Conservation (phyloP, 331 rosid genomes). For the Rhamnella rubrinervis region DNA sequence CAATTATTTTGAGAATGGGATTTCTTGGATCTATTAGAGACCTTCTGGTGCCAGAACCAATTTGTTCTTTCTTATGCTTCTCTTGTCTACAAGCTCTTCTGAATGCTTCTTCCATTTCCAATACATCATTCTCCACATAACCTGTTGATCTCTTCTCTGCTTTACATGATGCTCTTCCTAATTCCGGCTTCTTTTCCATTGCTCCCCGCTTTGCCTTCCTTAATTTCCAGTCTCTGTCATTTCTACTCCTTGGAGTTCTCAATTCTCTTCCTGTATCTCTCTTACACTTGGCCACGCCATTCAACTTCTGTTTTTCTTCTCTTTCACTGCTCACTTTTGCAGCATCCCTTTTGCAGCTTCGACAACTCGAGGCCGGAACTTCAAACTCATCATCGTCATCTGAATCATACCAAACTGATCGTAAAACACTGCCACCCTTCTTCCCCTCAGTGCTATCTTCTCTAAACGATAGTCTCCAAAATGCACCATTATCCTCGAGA, state of each 20-base stretch:
- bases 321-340: conserved; percentile 32
- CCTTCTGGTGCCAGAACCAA: conserved; percentile 32
- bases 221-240: conserved; percentile 26
- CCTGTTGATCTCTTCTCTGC: conserved; percentile 33
- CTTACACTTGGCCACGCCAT: conserved; percentile 31
- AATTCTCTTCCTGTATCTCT: conserved; percentile 27
- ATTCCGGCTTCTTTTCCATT: conserved; percentile 36
- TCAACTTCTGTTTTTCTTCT: conserved; percentile 35
- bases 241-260: conserved; percentile 41
- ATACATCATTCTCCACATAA: conserved; percentile 27
- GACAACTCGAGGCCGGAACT: conserved; percentile 27
- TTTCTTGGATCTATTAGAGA: conserved; percentile 29
- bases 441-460: conserved; percentile 40
- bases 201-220: conserved; percentile 28
- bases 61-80: conserved; percentile 11
- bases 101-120: conserved; percentile 34
- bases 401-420: conserved; percentile 28
- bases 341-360: conserved; percentile 16
- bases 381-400: conserved; percentile 46
- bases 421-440: conserved; percentile 25
- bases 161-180: conserved; percentile 27
- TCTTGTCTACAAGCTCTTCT: conserved; percentile 36
- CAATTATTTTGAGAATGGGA: conserved; percentile 30
- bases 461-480: conserved; percentile 82
- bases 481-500: conserved; percentile 48